Base-by-base conservation (phyloP, 2,329 filamentous ascomycete genomes). In the Coniochaeta ligniaria region DNA sequence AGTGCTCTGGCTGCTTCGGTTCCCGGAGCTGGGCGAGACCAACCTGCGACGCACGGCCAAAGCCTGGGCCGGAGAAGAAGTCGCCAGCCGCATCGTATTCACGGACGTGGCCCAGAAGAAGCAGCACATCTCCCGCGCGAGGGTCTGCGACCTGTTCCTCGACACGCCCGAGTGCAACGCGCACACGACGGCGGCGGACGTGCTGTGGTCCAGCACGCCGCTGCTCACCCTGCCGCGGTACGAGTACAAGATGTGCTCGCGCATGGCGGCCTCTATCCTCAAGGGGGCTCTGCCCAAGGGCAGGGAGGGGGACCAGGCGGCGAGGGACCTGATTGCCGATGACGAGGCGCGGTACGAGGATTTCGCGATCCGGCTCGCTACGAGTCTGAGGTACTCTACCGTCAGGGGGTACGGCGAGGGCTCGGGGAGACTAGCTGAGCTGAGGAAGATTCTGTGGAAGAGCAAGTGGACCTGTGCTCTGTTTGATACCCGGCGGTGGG, bases 131-230 rank as follows among this genome's bases (percentile, higher is more conserved):
- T 89, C 91, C 7, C 88, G 95, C 36, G 95, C 95, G 6, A 86
- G 93, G 24, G 86, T 99, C 31, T 94, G 94, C 71, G 95, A 99
- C 75, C 79, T 99, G 7, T 98, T 99, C 71, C 84, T 99, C 16
- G 95, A 99, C 74, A 99, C 95, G 0, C 93, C 95, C 1, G 95
- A 99, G 74, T 99, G 95, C 76, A 99, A 99, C 70, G 95, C 93
- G 1, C 95, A 99, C 73, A 99, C 95, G 1, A 99, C 95, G 1
- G 95, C 95, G 1, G 96, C 95, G 14, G 95, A 99, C 70, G 89
- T 98, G 1, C 80, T 99, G 7, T 99, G 95, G 95, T 96, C 91
- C 59, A 96, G 93, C 67, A 98, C 95, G 0, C 95, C 95, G 6
- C 78, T 99, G 24, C 80, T 99, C 31, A 99, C 95, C 0, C 80